These are phyloP conservation scores for Claviceps sp. DNA, from an alignment of 2,329 filamentous ascomycete species.

Conservation along the genomic window DNA sequence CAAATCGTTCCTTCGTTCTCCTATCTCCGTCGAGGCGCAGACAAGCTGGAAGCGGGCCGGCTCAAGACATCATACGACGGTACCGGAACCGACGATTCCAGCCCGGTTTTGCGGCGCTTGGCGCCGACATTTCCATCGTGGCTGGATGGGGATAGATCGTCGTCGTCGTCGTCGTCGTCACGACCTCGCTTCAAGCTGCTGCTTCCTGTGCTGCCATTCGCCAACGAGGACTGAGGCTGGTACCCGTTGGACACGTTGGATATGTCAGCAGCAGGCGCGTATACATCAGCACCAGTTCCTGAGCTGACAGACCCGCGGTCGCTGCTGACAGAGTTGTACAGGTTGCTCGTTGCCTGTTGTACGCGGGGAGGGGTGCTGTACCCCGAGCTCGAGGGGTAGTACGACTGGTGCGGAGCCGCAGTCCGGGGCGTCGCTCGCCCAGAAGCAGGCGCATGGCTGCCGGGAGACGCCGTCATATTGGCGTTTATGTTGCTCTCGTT, in stretches of 20 bases:
- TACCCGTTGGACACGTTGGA: slow-evolving; percentile 48
- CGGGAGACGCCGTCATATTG: slow-evolving; percentile 72
- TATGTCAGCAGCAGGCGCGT: slow-evolving; percentile 52
- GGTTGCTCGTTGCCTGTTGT: slow-evolving; percentile 57
- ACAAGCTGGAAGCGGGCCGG: slow-evolving; percentile 32
- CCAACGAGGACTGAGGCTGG: slow-evolving; percentile 43
- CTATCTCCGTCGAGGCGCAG: slow-evolving; percentile 26
- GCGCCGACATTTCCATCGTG: slow-evolving; percentile 47
- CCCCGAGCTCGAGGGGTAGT: slow-evolving; percentile 54
- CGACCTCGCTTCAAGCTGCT: slow-evolving; percentile 32
- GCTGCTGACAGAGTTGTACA: slow-evolving; percentile 84
- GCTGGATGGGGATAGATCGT: slow-evolving; percentile 45
- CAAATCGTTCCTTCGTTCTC: not conserved
- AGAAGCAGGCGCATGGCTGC: slow-evolving; percentile 61
- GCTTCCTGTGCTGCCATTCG: slow-evolving; percentile 45
- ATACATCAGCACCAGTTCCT: slow-evolving; percentile 53
- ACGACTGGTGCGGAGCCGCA: slow-evolving; percentile 54
- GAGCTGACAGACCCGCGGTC: slow-evolving; percentile 50
- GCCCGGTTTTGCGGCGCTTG: slow-evolving; percentile 70
- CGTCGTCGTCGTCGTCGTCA: slow-evolving; percentile 48
- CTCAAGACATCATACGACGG: slow-evolving; percentile 37
- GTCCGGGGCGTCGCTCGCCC: slow-evolving; percentile 80
- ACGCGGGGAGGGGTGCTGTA: slow-evolving; percentile 71
- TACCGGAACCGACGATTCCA: slow-evolving; percentile 42
- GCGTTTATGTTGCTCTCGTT: slow-evolving; percentile 69